Evolutionary conservation across 2,329 filamentous ascomycete genomes (phyloP).

Genomic region (Diaporthe nobilis): DNA sequence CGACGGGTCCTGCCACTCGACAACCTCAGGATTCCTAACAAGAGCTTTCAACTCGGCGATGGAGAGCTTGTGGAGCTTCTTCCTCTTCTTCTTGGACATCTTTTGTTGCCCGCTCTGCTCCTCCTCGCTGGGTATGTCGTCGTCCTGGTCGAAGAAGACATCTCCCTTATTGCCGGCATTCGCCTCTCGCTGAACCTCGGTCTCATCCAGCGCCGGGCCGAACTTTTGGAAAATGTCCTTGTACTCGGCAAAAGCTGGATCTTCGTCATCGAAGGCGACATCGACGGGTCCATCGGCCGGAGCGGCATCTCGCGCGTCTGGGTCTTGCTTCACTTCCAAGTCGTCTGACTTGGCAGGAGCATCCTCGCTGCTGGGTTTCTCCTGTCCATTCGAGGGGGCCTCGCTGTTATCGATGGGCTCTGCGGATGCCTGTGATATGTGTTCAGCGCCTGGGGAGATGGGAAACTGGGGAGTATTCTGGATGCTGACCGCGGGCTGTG

Average conservation of each 20-base stretch:
- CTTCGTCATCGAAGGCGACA: slow-evolving; percentile 71
- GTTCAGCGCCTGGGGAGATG: slow-evolving; percentile 40
- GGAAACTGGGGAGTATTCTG: not conserved
- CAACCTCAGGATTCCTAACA: slow-evolving; percentile 90
- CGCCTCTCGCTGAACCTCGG: slow-evolving; percentile 74
- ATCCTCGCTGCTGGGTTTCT: slow-evolving; percentile 18
- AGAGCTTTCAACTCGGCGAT: slow-evolving; percentile 96
- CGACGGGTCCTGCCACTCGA: slow-evolving; percentile 97
- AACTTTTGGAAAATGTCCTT: slow-evolving; percentile 88
- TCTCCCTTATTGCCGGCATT: slow-evolving; percentile 84
- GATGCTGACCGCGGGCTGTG: slow-evolving; percentile 66
- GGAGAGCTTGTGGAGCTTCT: slow-evolving; percentile 90
- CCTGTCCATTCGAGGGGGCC: slow-evolving; percentile 39
- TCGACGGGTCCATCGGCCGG: slow-evolving; percentile 62
- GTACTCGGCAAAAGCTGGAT: slow-evolving; percentile 87
- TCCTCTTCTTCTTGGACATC: slow-evolving; percentile 94
- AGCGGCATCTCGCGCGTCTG: slow-evolving; percentile 51
- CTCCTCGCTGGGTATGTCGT: slow-evolving; percentile 88
- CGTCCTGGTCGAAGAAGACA: slow-evolving; percentile 85
- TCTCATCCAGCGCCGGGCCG: slow-evolving; percentile 73
- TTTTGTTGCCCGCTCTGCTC: slow-evolving; percentile 78
- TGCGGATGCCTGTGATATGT: slow-evolving; percentile 42
- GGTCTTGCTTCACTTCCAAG: slow-evolving; percentile 60
- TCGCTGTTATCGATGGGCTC: slow-evolving; percentile 26
- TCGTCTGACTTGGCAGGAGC: slow-evolving; percentile 49